A percentile compares a stretch with the other conserved stretches of the same genome.
phyloP scores from a whole-genome alignment of 306 rosid genomes.

The Prunus mira region DNA sequence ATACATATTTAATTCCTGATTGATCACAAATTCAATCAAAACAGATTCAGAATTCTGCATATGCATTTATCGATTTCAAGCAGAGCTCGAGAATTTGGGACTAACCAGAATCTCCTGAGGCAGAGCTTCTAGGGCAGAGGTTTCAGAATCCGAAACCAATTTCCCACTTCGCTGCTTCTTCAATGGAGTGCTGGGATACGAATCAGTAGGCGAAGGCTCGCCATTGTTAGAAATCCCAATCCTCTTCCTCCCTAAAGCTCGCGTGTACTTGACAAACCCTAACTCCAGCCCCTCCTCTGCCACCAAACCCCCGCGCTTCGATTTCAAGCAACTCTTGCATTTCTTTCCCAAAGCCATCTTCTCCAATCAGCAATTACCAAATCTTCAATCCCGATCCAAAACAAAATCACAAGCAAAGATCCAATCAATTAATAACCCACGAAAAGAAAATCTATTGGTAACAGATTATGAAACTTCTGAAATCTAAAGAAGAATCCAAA shows the following conservation, averaged over 20 bases:
- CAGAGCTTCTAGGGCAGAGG: conserved; percentile 51
- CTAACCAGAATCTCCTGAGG: conserved; percentile 77
- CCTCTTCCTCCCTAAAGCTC: conserved; percentile 57
- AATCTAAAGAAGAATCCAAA: neutral
- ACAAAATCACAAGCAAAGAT: neutral
- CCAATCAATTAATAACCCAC: neutral
- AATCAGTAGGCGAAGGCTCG: conserved; percentile 18
- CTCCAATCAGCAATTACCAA: neutral
- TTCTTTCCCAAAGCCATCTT: conserved; percentile 51
- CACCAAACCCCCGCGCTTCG: conserved; percentile 20
- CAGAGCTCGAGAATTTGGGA: neutral
- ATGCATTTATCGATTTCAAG: neutral
- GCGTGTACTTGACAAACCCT: conserved; percentile 42
- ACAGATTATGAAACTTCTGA: neutral
- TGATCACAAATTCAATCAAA: neutral
- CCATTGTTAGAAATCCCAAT: conserved; percentile 33
- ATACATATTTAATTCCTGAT: neutral
- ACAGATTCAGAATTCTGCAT: neutral
- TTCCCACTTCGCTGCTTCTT: conserved; percentile 46
- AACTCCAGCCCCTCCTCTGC: conserved; percentile 27
- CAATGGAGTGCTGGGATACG: conserved; percentile 31
- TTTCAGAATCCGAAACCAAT: conserved; percentile 8
- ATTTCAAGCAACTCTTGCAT: conserved; percentile 19
- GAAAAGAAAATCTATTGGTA: neutral
- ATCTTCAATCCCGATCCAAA: neutral